These are phyloP conservation scores for Boletus edulis DNA, from an alignment of 768 basidiomycete genomes.

Conservation along the genomic window DNA sequence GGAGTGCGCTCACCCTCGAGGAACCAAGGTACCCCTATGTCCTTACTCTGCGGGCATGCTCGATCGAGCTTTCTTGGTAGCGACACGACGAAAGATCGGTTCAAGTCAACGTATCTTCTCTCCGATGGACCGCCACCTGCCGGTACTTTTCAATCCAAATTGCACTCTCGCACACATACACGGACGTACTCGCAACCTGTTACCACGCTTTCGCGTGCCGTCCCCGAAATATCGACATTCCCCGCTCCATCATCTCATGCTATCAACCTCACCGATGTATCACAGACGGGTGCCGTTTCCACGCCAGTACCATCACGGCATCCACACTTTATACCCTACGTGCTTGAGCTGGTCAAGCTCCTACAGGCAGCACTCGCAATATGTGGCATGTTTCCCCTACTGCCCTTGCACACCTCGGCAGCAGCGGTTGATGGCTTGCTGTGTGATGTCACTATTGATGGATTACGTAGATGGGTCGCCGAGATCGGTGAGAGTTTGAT, in stretches of 20 bases:
- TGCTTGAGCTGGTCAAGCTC: conserved; percentile 74
- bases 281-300: conserved; percentile 7
- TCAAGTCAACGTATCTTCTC: conserved; percentile 67
- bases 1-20: conserved; percentile 73
- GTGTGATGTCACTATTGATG: conserved; percentile 75
- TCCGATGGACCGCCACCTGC: conserved; percentile 35
- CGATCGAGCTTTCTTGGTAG: conserved; percentile 34
- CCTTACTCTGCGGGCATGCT: conserved; percentile 5
- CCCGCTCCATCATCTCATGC: conserved; percentile 20
- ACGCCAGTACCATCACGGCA: conserved; percentile 21
- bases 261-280: conserved; percentile 11
- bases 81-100: conserved; percentile 78
- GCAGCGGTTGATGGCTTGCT: conserved; percentile 60
- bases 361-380: conserved; percentile 69
- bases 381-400: conserved; percentile 60
- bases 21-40: conserved; percentile 52
- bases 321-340: conserved; percentile 56
- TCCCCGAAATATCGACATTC: conserved; percentile 23
- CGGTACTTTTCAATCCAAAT: conserved; percentile 25
- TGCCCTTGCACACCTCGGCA: conserved; percentile 8
- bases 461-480: conserved; percentile 63
- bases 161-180: conserved; percentile 30
- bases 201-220: conserved; percentile 21
- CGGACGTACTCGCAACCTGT: conserved; percentile 29
- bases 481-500: conserved; percentile 62